Evolutionary conservation across 305 asterid species (phyloP).

Genomic region (Fraxinus sp.): DNA sequence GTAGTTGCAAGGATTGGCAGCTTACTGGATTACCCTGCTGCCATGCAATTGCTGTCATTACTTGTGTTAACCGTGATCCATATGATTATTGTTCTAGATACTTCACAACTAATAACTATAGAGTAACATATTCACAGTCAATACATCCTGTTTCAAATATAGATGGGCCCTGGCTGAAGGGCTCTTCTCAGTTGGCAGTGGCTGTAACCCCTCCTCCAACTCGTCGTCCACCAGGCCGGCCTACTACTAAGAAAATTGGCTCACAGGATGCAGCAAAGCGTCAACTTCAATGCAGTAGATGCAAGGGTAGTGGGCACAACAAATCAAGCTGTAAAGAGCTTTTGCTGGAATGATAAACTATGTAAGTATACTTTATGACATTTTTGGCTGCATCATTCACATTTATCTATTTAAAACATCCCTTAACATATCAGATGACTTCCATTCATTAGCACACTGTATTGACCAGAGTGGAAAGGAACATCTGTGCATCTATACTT

Average conservation of each 20-base stretch:
- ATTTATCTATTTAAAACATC: neutral
- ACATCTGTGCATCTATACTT: neutral
- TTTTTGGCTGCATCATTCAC: slow-evolving; percentile 8
- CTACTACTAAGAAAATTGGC: slow-evolving; percentile 67
- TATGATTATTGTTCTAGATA: slow-evolving; percentile 72
- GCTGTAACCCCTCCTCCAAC: slow-evolving; percentile 94
- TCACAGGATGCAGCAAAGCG: slow-evolving; percentile 64
- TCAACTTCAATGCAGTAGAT: slow-evolving; percentile 83
- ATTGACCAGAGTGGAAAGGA: neutral
- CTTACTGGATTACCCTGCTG: slow-evolving; percentile 81
- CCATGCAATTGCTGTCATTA: slow-evolving; percentile 71
- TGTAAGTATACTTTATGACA: slow-evolving; percentile 32
- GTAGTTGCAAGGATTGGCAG: slow-evolving; percentile 82
- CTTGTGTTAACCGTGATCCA: slow-evolving; percentile 50
- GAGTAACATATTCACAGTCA: slow-evolving; percentile 67
- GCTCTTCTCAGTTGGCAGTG: slow-evolving; percentile 43
- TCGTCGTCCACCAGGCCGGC: slow-evolving; percentile 95
- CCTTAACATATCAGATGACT: slow-evolving; percentile 22
- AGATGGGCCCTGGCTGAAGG: slow-evolving; percentile 50
- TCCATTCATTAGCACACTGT: neutral
- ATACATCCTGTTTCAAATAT: slow-evolving; percentile 55
- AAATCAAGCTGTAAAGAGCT: slow-evolving; percentile 90
- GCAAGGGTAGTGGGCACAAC: slow-evolving; percentile 94
- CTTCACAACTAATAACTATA: slow-evolving; percentile 65
- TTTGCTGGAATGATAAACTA: slow-evolving; percentile 49